Base-by-base conservation (phyloP, 2,329 filamentous ascomycete genomes). In the Geosmithia flava region DNA sequence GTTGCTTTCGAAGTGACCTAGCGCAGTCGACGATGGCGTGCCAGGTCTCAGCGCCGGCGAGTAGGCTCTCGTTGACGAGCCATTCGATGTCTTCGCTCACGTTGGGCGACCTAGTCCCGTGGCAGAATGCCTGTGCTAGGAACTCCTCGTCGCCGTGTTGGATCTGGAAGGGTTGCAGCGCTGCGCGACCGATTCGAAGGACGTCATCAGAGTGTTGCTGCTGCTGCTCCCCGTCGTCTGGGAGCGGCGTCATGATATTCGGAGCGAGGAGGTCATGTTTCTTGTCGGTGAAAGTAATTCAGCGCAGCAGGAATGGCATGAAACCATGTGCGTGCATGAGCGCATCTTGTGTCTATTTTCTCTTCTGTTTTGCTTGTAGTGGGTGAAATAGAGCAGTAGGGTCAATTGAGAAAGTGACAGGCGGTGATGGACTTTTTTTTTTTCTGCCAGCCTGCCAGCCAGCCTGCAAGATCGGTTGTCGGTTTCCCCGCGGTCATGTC, bases 11-110 rank as follows among this genome's bases (percentile, higher is more conserved):
- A n/a, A 62, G 55, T 7, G 59, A 60, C 46, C 45, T 54, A 10
- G 65, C 64, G 49, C 62, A 62, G 17, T 63, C 53, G n/a, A 68
- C 53, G 50, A 62, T 48, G 47, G 56, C 54, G 17, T 62, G 47
- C 59, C 63, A 68, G 45, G 64, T 58, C 44, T 68, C 55, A 19
- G 59, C 57, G 13, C 59, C 58, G 39, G 61, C 63, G 4, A 58
- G 48, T 20, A 68, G 53, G 47, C 62, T 66, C 42, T 58, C 48
- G 42, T 59, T 49, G 23, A 62, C 51, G 30, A 67, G 54, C 37
- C 48, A 20, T 47, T 56, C 48, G n/a, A 51, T 50, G 46, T 68
- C 61, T 16, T 52, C 47, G 5, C 33, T 3, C 6, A 37, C 11
- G 33, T 5, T 27, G 42, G n/a, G 62, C 52, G n/a, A 56, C 54